Base-by-base conservation (phyloP, 2,329 filamentous ascomycete species). In the Ophiostoma fasciatum region DNA sequence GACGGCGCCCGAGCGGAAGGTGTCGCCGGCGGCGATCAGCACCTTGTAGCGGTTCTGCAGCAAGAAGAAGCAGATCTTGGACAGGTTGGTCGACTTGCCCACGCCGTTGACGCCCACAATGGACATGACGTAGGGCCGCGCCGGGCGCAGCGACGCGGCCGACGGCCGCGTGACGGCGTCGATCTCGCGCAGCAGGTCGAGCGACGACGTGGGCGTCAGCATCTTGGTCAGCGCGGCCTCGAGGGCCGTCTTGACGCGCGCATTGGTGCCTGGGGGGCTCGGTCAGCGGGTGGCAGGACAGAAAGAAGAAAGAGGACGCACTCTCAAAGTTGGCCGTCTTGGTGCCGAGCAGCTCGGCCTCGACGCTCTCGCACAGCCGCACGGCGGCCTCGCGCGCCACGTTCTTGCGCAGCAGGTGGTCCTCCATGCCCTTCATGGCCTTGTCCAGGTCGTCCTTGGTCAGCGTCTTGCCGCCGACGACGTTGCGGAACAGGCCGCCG, bases 71-170 rank as follows among this genome's bases (percentile, higher is more conserved):
- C 87, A 93, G 46, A 98, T 94, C 59, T 98, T 98, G 57, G 83
- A 88, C 26, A 98, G 68, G 54, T 94, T 96, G 35, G 90, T 98
- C 13, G 87, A 94, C 62, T 98, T 98, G 52, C 90, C 90, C 26
- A 98, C 90, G 36, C 90, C 90, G 56, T 98, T 98, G 53, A 98
- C 90, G 43, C 90, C 90, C 29, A 98, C 90, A 42, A 98, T 94
- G 39, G 85, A 94, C 54, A 98, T 92, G 50, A 96, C 88, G 54
- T 96, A 98, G 29, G 90, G 90, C 4, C 90, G 78, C 15, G 70
- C 59, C 41, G 68, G 66, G 46, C 71, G 63, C 42, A 76, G 65
- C 21, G 75, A 76, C 4, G 75, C 71, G 17, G 62, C 64, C 0
- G 78, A 62, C 1, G 82, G 78, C 10, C 72, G 65, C 7, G 75